Evolutionary conservation across 257 asterid genomes (phyloP).

Genomic region (Plantago ovata): DNA sequence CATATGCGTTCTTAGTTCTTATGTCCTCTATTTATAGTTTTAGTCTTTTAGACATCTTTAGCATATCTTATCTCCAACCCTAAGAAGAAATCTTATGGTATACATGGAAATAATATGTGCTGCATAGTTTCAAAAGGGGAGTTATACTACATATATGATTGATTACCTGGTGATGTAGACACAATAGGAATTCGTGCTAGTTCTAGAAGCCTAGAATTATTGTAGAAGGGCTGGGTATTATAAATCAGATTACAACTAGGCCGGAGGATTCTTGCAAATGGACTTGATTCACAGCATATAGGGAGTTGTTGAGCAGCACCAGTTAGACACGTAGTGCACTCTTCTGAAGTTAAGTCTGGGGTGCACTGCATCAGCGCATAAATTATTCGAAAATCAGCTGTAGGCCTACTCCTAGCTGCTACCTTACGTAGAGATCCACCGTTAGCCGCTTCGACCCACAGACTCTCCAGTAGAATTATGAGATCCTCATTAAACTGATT

Average conservation of each 20-base stretch:
- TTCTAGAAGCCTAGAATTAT: constrained; percentile 19
- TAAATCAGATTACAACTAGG: constrained; percentile 20
- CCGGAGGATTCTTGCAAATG: neutral
- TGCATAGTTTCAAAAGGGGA: neutral
- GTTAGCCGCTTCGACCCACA: constrained; percentile 8
- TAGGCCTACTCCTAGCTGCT: constrained; percentile 6
- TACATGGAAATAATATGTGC: neutral
- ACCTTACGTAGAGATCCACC: constrained; percentile 19
- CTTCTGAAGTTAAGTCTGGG: constrained; percentile 14
- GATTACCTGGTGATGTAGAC: no score
- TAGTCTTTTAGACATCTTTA: neutral
- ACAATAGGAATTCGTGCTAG: neutral
- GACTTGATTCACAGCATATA: neutral
- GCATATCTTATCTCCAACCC: neutral
- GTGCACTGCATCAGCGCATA: constrained; percentile 17
- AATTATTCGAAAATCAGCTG: neutral
- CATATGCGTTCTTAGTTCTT: neutral
- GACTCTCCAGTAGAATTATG: neutral
- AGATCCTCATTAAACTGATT: neutral
- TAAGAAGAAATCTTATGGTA: no score
- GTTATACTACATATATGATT: no score
- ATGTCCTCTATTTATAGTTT: neutral
- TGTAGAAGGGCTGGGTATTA: constrained; percentile 8
- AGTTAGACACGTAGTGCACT: constrained; percentile 11
- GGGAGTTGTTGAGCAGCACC: neutral